Base-by-base conservation (phyloP, 2,329 filamentous ascomycete genomes). In the Parasarocladium wereldwijsianum region DNA sequence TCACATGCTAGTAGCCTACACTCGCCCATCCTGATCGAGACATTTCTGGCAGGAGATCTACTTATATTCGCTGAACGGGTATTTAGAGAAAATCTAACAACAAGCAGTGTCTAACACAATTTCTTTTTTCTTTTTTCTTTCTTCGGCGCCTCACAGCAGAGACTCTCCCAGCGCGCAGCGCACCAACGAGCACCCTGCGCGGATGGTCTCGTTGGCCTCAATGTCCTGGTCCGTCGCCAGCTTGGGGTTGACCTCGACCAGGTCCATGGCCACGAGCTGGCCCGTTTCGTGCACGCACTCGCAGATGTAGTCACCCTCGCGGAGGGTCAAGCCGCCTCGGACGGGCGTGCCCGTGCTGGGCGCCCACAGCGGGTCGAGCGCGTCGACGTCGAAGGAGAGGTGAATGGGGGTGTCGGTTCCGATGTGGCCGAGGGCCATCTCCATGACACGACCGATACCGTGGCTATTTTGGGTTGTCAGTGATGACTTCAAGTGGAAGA, bases 381-480 rank as follows among this genome's bases (percentile, higher is more conserved):
- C 90, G 53, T 98, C 90, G 6, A 30, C 28, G 20, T 30, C 28
- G 20, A 30, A 30, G 19, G 28, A 30, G 11, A 30, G 70, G 55
- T 98, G 90, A 49, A 98, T 94, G 24, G 90, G 90, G 0, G 86
- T 94, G 51, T 96, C 90, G 46, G 64, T 72, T 43, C 90, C 90
- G 41, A 96, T 93, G 62, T 94, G 86, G 18, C 78, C 87, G 31
- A 98, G 67, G n/a, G 87, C 87, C 87, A 94, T 93, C 47, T 96
- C 90, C 60, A 98, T 85, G 39, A 98, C 84, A 40, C 78, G 79
- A 32, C 90, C 90, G 45, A 98, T 98, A 26, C 90, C 90, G 49
- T 96, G 68, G 32, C 83, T 85, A 9, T 13, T 5, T 19, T 12
- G 8, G 33, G 1, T 30, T 43, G 20, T 41, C 40, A 26, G 9